Percentiles rank a stretch among this genome's conserved stretches.
Conservation (phyloP, 176 grass and related monocot genomes). For the Eragrostis curvula region DNA sequence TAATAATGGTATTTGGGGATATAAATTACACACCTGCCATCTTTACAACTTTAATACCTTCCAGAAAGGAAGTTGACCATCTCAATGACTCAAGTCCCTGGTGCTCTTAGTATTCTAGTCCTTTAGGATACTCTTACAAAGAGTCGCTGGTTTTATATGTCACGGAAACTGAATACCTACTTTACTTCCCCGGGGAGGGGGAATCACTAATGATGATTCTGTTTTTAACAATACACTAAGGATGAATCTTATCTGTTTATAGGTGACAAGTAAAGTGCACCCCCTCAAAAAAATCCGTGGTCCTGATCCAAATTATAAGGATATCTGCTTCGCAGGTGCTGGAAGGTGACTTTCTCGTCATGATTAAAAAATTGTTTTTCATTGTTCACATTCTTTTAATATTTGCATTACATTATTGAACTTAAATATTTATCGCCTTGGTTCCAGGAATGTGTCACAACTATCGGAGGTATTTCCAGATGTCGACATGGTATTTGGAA, state of each 20-base stretch:
- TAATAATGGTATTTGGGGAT: slow-evolving; percentile 8
- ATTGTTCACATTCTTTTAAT: slow-evolving; percentile 37
- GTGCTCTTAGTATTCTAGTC: not conserved
- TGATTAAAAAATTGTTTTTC: slow-evolving; percentile 31
- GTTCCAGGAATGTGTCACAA: slow-evolving; percentile 66
- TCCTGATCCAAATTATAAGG: slow-evolving; percentile 96
- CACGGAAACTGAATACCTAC: slow-evolving; percentile 1
- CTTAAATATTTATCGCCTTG: slow-evolving; percentile 28
- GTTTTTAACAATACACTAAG: slow-evolving; percentile 29
- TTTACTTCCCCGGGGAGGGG: too few species aligned
- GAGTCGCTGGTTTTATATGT: not conserved
- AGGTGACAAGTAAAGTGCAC: slow-evolving; percentile 79
- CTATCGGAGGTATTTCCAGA: slow-evolving; percentile 78
- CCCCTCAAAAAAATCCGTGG: slow-evolving; percentile 93
- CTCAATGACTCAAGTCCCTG: slow-evolving; percentile 19
- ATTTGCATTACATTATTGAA: slow-evolving; percentile 10
- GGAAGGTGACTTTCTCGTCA: slow-evolving; percentile 69
- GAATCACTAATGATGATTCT: not conserved
- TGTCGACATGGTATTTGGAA: slow-evolving; percentile 97
- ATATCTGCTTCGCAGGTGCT: slow-evolving; percentile 98
- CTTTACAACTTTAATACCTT: slow-evolving; percentile 8
- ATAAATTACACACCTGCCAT: not conserved
- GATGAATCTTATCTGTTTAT: slow-evolving; percentile 38
- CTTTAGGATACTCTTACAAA: too few species aligned
- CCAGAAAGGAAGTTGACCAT: slow-evolving; percentile 22